Evolutionary conservation across 345 rosid species (phyloP), one percentile per base, ranked within the genome.

Genomic region (Lumnitzera racemosa): DNA sequence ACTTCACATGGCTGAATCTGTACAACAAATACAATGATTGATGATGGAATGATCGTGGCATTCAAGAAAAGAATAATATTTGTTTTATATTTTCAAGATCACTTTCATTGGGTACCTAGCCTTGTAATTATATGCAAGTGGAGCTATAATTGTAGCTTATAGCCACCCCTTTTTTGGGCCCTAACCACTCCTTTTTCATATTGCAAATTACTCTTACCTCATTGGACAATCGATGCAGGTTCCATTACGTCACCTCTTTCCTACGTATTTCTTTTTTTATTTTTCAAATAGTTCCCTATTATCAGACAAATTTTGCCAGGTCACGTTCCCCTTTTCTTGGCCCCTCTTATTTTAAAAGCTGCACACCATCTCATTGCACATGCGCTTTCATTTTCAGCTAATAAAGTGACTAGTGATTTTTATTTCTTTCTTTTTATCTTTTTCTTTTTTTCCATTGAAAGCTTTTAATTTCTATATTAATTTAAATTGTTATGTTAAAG

Each of bases 91-190:
- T 49, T n/a, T 70, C 71, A 31, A 74, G 67, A 66, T 74, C 75
- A 69, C 69, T 74, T 55, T 49, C 20, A 14, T 9, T 49, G 60
- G 64, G 67, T 55, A 66, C 63, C 72, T 64, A 55, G 53, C 61
- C 66, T 72, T 74, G 77, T 75, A 72, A 72, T 69, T 74, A 72
- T 78, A 64, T 72, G 75, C 75, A 70, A 78, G 77, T 78, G 82
- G 79, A 67, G 56, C 75, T 58, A 71, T 72, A 64, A 72, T 78
- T 74, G 58, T 62, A 66, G 56, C 2, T 57, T 49, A 49, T 56
- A 14, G 55, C 67, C 67, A 13, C 47, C 50, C 58, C 47, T 68
- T 72, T 67, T 63, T n/a, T n/a, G n/a, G n/a, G 50, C 64, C 69
- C 68, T 63, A 72, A 68, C 76, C 68, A 65, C 74, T 61, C 51